Evolutionary conservation across 75 land plant genomes (phyloP).

Genomic region (Adiantum capillusveneris): DNA sequence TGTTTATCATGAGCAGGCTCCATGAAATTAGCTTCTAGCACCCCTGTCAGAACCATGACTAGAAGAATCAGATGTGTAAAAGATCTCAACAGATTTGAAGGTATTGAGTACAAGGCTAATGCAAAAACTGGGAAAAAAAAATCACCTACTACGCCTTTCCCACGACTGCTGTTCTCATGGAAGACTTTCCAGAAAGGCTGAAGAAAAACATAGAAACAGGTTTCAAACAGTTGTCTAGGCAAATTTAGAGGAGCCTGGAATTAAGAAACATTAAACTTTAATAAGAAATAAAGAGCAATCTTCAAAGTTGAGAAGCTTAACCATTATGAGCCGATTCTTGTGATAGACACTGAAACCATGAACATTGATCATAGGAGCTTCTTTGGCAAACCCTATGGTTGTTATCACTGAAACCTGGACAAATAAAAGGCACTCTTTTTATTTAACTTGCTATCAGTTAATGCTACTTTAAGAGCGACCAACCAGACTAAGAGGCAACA

Average conservation of each 20-base stretch:
- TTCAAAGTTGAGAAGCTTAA: conserved; percentile 8
- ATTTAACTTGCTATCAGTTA: no score
- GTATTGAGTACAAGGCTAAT: no score
- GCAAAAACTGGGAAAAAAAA: no score
- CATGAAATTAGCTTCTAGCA: neutral
- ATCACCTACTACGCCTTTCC: conserved; percentile 90
- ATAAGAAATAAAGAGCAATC: neutral
- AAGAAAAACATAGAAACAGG: neutral
- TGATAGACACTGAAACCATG: conserved; percentile 95
- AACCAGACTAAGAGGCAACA: neutral
- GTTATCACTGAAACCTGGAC: conserved; percentile 54
- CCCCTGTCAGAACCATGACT: neutral
- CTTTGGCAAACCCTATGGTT: conserved; percentile 81
- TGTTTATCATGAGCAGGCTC: no score
- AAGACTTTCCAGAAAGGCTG: conserved; percentile 91
- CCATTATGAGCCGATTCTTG: conserved; percentile 90
- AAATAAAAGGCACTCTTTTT: no score
- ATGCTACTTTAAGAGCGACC: neutral
- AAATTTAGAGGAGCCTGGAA: no score
- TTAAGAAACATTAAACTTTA: no score
- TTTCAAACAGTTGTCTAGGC: no score
- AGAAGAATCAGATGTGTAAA: no score
- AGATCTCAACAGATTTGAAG: no score
- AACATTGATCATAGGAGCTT: conserved; percentile 72
- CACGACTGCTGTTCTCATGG: conserved; percentile 58